These are phyloP conservation scores for Macrotyloma uniflorum DNA, from an alignment of 306 rosid genomes.

Conservation along the genomic window DNA sequence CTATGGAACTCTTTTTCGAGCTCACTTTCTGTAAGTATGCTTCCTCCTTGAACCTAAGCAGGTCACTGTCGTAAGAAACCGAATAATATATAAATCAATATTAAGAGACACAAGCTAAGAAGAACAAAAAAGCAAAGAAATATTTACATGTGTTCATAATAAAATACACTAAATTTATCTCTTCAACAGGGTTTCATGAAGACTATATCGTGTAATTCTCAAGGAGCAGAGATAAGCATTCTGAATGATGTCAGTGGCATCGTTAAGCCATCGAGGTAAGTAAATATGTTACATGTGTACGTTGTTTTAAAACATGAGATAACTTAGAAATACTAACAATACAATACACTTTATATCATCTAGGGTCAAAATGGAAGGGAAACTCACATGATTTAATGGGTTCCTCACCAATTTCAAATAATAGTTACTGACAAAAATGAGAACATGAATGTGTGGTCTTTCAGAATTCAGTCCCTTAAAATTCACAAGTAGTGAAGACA, in stretches of 20 bases:
- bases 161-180: constrained; percentile 35
- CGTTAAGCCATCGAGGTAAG: constrained; percentile 62
- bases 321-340: not conserved
- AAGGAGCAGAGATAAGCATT: constrained; percentile 48
- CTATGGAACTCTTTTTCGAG: constrained; percentile 57
- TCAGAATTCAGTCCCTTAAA: constrained; percentile 9
- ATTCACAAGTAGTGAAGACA: not conserved
- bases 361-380: not conserved
- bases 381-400: not conserved
- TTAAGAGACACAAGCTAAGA: not conserved
- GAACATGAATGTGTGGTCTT: too few species aligned
- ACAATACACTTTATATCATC: not conserved
- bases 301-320: not conserved
- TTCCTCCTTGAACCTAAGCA: constrained; percentile 29
- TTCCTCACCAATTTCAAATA: not conserved
- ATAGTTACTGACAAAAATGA: too few species aligned
- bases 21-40: constrained; percentile 53
- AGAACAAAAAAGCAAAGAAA: not conserved
- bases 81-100: constrained; percentile 21
- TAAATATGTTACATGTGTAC: not conserved
- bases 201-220: constrained; percentile 48
- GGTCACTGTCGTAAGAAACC: constrained; percentile 3
- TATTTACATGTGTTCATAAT: constrained; percentile 4
- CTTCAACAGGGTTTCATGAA: constrained; percentile 51
- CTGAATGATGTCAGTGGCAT: constrained; percentile 63